phyloP scores from a whole-genome alignment of 192 early-diverging fungal species.

The Coemansia sp. region DNA sequence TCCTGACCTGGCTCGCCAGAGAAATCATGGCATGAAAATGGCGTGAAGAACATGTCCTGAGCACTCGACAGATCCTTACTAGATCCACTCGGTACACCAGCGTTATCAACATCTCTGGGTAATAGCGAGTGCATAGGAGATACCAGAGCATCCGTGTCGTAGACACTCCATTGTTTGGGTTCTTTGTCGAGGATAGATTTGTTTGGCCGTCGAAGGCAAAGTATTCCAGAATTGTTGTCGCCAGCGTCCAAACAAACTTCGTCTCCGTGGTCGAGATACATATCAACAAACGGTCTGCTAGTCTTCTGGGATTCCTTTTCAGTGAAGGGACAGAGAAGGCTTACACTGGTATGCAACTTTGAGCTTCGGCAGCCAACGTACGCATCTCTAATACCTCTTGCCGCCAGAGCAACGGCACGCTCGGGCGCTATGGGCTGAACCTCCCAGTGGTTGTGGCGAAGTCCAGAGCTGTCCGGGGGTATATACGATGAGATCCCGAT shows the following conservation, averaged over 20 bases:
- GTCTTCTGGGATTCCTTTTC: slow-evolving; percentile 8
- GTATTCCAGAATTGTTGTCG: neutral
- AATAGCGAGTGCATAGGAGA: slow-evolving; percentile 52
- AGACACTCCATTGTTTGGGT: slow-evolving; percentile 26
- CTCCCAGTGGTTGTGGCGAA: slow-evolving; percentile 53
- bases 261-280: slow-evolving; percentile 19
- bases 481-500: slow-evolving; percentile 53
- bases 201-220: slow-evolving; percentile 24
- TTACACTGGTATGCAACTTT: slow-evolving; percentile 47
- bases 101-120: neutral
- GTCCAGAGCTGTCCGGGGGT: slow-evolving; percentile 33
- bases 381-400: slow-evolving; percentile 36
- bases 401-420: slow-evolving; percentile 11
- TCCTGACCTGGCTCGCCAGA: neutral
- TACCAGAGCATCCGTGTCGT: slow-evolving; percentile 38
- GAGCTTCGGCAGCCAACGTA: slow-evolving; percentile 47
- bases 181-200: slow-evolving; percentile 21
- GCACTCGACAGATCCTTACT: slow-evolving; percentile 3
- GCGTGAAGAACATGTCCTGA: slow-evolving; percentile 44
- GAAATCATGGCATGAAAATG: slow-evolving; percentile 13
- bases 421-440: slow-evolving; percentile 55
- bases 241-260: neutral
- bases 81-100: neutral
- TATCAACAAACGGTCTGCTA: slow-evolving; percentile 14
- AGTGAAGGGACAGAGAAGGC: slow-evolving; percentile 47